Evolutionary conservation across 1,284 basidiomycete species (phyloP), one percentile per base, ranked within the genome.

Genomic region (Wolfiporia cocos): DNA sequence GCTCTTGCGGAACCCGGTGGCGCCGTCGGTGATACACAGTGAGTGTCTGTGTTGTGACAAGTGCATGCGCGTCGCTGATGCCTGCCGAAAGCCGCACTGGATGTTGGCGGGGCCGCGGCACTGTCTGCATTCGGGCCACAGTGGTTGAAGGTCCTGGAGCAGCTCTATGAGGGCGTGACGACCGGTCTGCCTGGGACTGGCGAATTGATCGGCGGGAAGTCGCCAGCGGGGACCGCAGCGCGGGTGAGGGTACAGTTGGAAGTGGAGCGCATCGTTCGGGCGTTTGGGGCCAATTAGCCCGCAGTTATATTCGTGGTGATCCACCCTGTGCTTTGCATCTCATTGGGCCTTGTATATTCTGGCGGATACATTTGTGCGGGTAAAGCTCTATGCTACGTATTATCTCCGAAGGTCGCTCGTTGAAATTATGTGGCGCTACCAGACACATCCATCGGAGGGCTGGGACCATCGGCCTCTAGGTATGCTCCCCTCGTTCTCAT

Each of bases 91-190:
- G 84, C 76, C 43, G 86, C 79, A 26, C 63, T 94, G 15, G 86
- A 92, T 43, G 82, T 88, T 15, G 69, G 80, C 39, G 89, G 87
- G 0, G 57, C 68, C 19, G 67, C 78, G 24, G 80, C 84, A 6
- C 65, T 70, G 42, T 59, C 67, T 20, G 64, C 84, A 4, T 93
- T 81, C 74, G 89, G 91, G 2, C 64, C 66, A 33, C 92, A 95
- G 63, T 86, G 87, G 70, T 64, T 76, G 43, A 94, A 94, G 59
- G 60, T 92, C 35, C 69, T 92, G 29, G 72, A 66, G 22, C 64
- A 84, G 2, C 63, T 92, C 10, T 78, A 84, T 50, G 71, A 79
- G 39, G 78, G 79, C 7, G 71, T 77, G 31, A 81, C 74, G 0
- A 58, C 57, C 3, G 79, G 81, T 3, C 60, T 78, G 33, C 66